Evolutionary conservation across 2,329 filamentous ascomycete genomes (phyloP), one percentile per base, ranked within the genome.

Genomic region (Tolypocladium album): DNA sequence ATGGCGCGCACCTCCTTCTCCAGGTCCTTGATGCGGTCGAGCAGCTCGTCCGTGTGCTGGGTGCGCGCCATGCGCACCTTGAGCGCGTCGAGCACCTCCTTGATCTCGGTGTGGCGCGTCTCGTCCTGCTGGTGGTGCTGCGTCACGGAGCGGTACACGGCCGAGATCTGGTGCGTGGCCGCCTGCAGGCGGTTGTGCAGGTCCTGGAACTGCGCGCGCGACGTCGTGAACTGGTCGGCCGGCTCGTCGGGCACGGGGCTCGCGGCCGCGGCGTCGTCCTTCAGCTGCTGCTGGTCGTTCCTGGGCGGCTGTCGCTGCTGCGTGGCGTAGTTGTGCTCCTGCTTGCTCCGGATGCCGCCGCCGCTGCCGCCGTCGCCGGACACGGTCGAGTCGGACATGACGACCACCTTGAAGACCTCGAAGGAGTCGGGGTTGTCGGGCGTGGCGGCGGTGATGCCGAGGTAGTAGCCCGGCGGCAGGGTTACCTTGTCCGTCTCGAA

Each of bases 401-500:
- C 84, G 42, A 89, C 81, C 70, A 97, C 83, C 72, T 93, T 95
- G 79, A 92, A 94, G 65, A 96, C 74, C 75, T 99, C 94, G 69
- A 97, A 96, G 6, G 91, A 96, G 75, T 99, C 94, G 0, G 94
- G 92, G 67, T 86, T 92, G 66, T 97, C 93, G 38, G 90, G 89
- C 3, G 90, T 93, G 20, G 90, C 89, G 50, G 93, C 94, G 15
- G 89, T 91, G 66, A 99, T 78, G 67, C 94, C 94, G 65, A 96
- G 90, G 71, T 84, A 83, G 77, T 97, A 95, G 65, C 90, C 90
- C 2, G 81, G 68, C 3, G 93, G 94, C 31, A 99, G 82, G 62
- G 79, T 80, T 68, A 97, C 82, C 78, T 90, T 89, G 73, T 87
- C 78, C 58, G 86, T 93, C 70, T 90, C 84, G 76, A 99, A 97